Evolutionary conservation across 1,284 basidiomycete species (phyloP).

Genomic region (Inonotus obliquus): DNA sequence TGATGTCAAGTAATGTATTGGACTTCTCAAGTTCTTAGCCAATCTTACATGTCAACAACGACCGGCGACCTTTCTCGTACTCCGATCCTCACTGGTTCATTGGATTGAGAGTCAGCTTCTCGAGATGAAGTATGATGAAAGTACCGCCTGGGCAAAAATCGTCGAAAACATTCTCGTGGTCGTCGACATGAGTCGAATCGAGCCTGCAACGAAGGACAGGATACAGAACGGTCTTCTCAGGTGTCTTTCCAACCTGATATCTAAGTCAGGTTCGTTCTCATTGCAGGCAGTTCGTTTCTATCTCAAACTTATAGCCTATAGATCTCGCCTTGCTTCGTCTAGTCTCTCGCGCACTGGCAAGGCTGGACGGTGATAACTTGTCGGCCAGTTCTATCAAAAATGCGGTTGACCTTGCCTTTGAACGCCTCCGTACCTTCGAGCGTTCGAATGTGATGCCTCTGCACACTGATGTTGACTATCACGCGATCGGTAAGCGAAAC

Average conservation of each 20-base stretch:
- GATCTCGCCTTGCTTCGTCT: conserved; percentile 8
- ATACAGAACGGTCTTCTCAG: conserved; percentile 52
- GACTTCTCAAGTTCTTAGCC: conserved; percentile 51
- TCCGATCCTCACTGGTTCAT: conserved; percentile 62
- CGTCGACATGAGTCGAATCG: conserved; percentile 43
- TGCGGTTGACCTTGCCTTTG: conserved; percentile 19
- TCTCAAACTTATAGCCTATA: conserved; percentile 1
- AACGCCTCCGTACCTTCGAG: conserved; percentile 37
- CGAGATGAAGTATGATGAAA: conserved; percentile 37
- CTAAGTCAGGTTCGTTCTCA: conserved; percentile 24
- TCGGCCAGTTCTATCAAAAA: neutral
- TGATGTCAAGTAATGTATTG: neutral
- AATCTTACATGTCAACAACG: conserved; percentile 64
- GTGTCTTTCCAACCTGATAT: conserved; percentile 43
- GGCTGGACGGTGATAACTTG: conserved; percentile 22
- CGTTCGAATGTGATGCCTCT: conserved; percentile 20
- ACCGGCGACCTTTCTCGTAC: conserved; percentile 62
- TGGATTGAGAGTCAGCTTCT: conserved; percentile 79
- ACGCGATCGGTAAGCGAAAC: neutral
- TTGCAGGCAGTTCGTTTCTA: too few species aligned
- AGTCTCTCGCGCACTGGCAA: conserved; percentile 13
- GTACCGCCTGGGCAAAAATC: conserved; percentile 60
- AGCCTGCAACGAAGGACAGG: conserved; percentile 45
- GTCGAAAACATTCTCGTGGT: conserved; percentile 63
- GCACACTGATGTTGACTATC: neutral